These are phyloP conservation scores for Fragaria nilgerrensis DNA, from an alignment of 306 rosid genomes.

Conservation along the genomic window DNA sequence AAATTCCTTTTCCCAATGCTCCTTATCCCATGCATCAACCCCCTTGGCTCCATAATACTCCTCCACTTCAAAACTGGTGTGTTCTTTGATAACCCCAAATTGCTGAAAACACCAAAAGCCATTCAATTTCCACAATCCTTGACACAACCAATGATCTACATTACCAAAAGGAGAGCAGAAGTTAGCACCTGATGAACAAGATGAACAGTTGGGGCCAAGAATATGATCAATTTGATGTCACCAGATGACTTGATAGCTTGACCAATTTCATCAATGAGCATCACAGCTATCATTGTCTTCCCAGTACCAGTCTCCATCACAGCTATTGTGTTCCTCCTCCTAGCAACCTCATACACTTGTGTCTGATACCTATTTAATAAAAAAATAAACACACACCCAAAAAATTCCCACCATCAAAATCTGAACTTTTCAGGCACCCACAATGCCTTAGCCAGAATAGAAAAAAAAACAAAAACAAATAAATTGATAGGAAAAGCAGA, in stretches of 20 bases:
- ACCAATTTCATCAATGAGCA: constrained; percentile 63
- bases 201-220: constrained; percentile 91
- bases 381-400: neutral
- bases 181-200: constrained; percentile 71
- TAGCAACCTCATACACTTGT: constrained; percentile 64
- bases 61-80: constrained; percentile 56
- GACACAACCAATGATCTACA: constrained; percentile 16
- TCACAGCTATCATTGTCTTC: constrained; percentile 72
- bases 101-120: constrained; percentile 56
- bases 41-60: constrained; percentile 82
- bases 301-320: constrained; percentile 86
- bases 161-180: neutral
- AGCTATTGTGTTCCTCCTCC: constrained; percentile 66
- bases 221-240: constrained; percentile 43
- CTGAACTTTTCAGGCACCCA: neutral
- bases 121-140: constrained; percentile 11
- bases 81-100: constrained; percentile 48
- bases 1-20: constrained; percentile 70
- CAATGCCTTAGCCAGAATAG: neutral
- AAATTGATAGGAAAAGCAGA: constrained; percentile 10
- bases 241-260: constrained; percentile 42
- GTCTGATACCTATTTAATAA: constrained; percentile 51
- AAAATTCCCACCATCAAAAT: neutral
- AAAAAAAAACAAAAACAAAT: neutral
- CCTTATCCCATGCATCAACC: constrained; percentile 66